Conservation (phyloP, 2,329 filamentous ascomycete species). For the Magnaporthiopsis incrustans region DNA sequence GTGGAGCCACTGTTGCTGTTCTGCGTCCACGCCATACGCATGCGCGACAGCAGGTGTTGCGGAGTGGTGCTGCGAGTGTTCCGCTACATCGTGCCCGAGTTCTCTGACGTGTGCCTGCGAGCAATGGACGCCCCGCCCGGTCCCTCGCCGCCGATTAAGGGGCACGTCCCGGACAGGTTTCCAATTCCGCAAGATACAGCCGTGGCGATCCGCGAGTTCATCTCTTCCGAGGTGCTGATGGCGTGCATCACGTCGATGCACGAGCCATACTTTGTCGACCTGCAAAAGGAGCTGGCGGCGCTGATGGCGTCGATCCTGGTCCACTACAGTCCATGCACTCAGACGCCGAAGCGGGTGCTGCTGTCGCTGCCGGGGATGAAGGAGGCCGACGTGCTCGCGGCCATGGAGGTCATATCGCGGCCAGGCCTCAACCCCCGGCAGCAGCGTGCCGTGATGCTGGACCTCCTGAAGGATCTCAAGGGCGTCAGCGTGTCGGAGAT, state of each 20-base stretch:
- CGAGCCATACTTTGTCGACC: conserved; percentile 93
- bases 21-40: conserved; percentile 80
- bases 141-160: not conserved
- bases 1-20: conserved; percentile 87
- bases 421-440: conserved; percentile 58
- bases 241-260: conserved; percentile 85
- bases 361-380: conserved; percentile 71
- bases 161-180: conserved; percentile 18
- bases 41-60: conserved; percentile 84
- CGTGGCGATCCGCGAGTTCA: conserved; percentile 75
- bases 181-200: conserved; percentile 47
- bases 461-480: conserved; percentile 76
- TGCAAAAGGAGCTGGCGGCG: conserved; percentile 83
- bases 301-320: conserved; percentile 81
- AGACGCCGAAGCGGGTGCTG: conserved; percentile 68
- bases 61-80: conserved; percentile 81
- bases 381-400: conserved; percentile 55
- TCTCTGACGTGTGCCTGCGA: conserved; percentile 29
- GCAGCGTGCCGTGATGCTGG: conserved; percentile 73
- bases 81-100: conserved; percentile 75
- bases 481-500: conserved; percentile 91
- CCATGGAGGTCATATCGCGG: conserved; percentile 52
- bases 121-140: not conserved
- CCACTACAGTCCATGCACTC: conserved; percentile 61
- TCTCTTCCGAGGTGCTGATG: conserved; percentile 80